A percentile compares a stretch with the other conserved stretches of the same genome.
These are phyloP conservation scores for Bacidia rubella DNA, from an alignment of 495 filamentous ascomycete genomes.

Conservation along the genomic window DNA sequence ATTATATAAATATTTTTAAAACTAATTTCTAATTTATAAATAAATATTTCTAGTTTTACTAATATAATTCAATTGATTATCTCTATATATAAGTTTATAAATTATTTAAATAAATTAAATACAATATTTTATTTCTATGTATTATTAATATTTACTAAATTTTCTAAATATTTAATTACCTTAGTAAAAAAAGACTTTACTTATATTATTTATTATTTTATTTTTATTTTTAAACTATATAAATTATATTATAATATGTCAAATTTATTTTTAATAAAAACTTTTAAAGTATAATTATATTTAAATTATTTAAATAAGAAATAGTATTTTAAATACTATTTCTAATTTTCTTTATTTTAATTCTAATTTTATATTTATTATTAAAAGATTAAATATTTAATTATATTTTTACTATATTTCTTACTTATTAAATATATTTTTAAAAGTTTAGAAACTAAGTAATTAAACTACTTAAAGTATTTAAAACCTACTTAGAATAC, in stretches of 20 bases:
- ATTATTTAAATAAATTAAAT: not conserved
- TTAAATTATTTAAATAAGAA: slow-evolving; percentile 6
- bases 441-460: not conserved
- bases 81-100: not conserved
- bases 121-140: no score
- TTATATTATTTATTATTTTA: not conserved
- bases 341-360: slow-evolving; percentile 2
- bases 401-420: not conserved
- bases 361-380: no score
- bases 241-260: slow-evolving; percentile 1
- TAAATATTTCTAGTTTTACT: not conserved
- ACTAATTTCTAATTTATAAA: not conserved
- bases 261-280: not conserved
- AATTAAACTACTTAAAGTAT: not conserved
- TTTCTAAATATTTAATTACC: slow-evolving; percentile 2
- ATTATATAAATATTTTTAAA: no score
- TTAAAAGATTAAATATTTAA: not conserved
- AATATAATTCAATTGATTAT: not conserved
- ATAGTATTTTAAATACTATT: no score
- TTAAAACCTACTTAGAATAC: not conserved
- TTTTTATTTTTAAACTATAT: slow-evolving; percentile 1
- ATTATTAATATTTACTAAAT: no score
- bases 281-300: not conserved
- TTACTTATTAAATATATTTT: not conserved
- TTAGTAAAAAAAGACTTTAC: not conserved